Conservation (phyloP, 768 basidiomycete species). For the Symmetrospora coprosmae region DNA sequence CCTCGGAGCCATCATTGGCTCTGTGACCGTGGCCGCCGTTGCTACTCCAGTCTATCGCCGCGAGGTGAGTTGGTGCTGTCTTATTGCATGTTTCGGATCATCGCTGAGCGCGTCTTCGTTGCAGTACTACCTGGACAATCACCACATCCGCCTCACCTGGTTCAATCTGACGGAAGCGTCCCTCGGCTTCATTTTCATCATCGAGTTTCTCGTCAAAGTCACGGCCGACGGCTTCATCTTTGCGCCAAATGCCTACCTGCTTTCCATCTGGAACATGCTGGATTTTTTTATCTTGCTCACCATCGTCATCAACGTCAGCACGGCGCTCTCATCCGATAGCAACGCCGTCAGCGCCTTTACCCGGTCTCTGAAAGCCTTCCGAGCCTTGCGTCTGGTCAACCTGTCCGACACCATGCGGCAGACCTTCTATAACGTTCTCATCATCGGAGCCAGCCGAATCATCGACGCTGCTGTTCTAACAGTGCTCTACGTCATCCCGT, state of each 20-base stretch:
- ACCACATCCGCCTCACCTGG: slow-evolving; percentile 58
- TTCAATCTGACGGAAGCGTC: slow-evolving; percentile 60
- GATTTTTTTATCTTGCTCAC: slow-evolving; percentile 71
- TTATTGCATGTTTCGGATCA: background rate
- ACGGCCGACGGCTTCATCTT: slow-evolving; percentile 83
- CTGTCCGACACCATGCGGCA: slow-evolving; percentile 70
- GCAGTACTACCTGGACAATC: slow-evolving; percentile 51
- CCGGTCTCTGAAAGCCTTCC: slow-evolving; percentile 69
- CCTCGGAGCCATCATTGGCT: slow-evolving; percentile 60
- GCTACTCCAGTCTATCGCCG: slow-evolving; percentile 75
- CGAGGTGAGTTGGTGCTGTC: slow-evolving; percentile 3
- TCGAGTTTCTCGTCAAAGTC: slow-evolving; percentile 79
- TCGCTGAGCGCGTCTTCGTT: background rate
- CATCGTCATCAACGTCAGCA: slow-evolving; percentile 29
- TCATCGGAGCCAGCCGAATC: slow-evolving; percentile 70
- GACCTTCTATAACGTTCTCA: slow-evolving; percentile 63
- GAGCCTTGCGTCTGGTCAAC: slow-evolving; percentile 77
- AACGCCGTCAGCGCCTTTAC: slow-evolving; percentile 50
- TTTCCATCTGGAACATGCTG: slow-evolving; percentile 79
- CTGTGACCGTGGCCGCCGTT: slow-evolving; percentile 63
- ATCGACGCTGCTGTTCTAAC: slow-evolving; percentile 79
- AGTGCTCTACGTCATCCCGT: slow-evolving; percentile 47
- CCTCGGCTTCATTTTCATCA: slow-evolving; percentile 42
- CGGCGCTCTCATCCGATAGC: slow-evolving; percentile 8
- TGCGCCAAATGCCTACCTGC: slow-evolving; percentile 79